Percentiles rank a stretch among this genome's conserved stretches.
phyloP scores from a whole-genome alignment of 1,139 yeast species.

The Kodamaea derodonti region DNA sequence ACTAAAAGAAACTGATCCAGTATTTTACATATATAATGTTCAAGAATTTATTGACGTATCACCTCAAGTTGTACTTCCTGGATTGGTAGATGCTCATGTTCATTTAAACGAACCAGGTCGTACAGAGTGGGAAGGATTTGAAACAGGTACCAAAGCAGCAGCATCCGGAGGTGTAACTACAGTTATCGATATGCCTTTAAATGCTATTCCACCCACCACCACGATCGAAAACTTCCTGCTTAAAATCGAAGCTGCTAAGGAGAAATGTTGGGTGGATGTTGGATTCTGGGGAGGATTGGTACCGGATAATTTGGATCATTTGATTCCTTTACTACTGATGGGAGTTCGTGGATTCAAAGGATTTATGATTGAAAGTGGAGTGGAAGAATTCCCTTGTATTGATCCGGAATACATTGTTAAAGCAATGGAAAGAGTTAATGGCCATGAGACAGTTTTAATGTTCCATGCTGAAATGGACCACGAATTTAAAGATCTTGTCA shows the following conservation, averaged over 20 bases:
- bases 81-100: slow-evolving; percentile 89
- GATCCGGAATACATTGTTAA: slow-evolving; percentile 54
- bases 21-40: slow-evolving; percentile 41
- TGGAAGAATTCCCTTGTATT: slow-evolving; percentile 88
- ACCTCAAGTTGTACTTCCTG: slow-evolving; percentile 75
- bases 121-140: slow-evolving; percentile 96
- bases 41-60: slow-evolving; percentile 50
- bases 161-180: slow-evolving; percentile 96
- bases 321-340: slow-evolving; percentile 69
- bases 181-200: slow-evolving; percentile 92
- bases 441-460: slow-evolving; percentile 69
- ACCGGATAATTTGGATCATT: slow-evolving; percentile 67
- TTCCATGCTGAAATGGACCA: slow-evolving; percentile 87
- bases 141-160: slow-evolving; percentile 87
- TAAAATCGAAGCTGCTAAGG: slow-evolving; percentile 73
- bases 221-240: slow-evolving; percentile 69
- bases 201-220: slow-evolving; percentile 94
- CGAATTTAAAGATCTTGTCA: slow-evolving; percentile 6
- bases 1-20: slow-evolving; percentile 32
- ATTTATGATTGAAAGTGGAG: slow-evolving; percentile 87
- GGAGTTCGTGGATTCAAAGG: slow-evolving; percentile 95
- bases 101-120: slow-evolving; percentile 93
- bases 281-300: slow-evolving; percentile 96
- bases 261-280: slow-evolving; percentile 87
- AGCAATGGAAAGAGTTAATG: slow-evolving; percentile 63